Evolutionary conservation across 2,329 filamentous ascomycete species (phyloP), one percentile per base, ranked within the genome.

Genomic region (Penicillium sp.): DNA sequence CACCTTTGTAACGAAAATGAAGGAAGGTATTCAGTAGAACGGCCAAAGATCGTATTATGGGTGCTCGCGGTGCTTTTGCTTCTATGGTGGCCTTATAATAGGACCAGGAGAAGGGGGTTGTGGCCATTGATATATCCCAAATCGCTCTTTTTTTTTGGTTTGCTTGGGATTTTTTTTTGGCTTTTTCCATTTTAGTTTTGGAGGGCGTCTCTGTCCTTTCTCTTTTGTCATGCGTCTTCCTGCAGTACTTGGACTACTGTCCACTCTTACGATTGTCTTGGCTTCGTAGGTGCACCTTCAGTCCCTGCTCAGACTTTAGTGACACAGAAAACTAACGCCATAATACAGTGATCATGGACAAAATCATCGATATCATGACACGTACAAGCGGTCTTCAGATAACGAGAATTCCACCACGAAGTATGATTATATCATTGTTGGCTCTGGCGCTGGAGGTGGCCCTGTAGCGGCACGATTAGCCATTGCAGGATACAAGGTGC

Each of bases 381-480:
- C 29, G 25, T 21, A 60, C 39, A 62, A 36, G 42, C 41, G 63
- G 8, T 50, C 57, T 29, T 35, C 54, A 19, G 44, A n/a, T 19
- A 29, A 54, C 21, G 25, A 31, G 7, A 42, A 35, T n/a, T 44
- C 23, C 21, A 43, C 56, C 23, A 27, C 47, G 5, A 29, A 70
- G 36, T 88, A 88, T 66, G 85, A 88, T 59, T 88, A 86, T 71
- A 77, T 88, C 29, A 79, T 88, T 10, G 83, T 87, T 38, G 85
- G 85, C 12, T 84, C 82, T 7, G 84, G 85, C 4, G 77, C 84
- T 7, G 84, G 84, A 13, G 85, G 84, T 47, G 83, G 81, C 17
- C 83, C 84, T 8, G 70, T 87, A 6, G 83, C 84, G 13, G 81
- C 82, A 25, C 79, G 83, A 42, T 79, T 88, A 29, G 85, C 85